Evolutionary conservation across 176 grass and related monocot species (phyloP).

Genomic region (Dactylis glomerata): DNA sequence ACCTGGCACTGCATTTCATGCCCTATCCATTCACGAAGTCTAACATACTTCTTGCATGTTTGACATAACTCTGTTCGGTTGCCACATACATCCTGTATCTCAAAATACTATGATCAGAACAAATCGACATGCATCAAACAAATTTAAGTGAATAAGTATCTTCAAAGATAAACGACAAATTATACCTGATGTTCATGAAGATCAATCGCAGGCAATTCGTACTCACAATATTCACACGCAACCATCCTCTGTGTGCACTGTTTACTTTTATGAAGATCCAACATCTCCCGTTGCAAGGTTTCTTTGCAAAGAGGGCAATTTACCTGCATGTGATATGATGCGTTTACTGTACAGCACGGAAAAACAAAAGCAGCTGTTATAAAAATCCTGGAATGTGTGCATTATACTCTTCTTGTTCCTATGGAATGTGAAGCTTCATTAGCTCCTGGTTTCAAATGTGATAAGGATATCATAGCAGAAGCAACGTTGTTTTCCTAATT

Average conservation of each 20-base stretch:
- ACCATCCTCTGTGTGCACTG: constrained; percentile 74
- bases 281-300: constrained; percentile 55
- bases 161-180: constrained; percentile 15
- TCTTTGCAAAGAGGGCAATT: constrained; percentile 76
- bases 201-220: constrained; percentile 82
- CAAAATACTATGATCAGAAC: constrained; percentile 20
- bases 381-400: background rate
- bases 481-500: background rate
- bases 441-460: constrained; percentile 10
- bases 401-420: constrained; percentile 17
- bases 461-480: background rate
- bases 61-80: constrained; percentile 88
- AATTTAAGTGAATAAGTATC: background rate
- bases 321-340: constrained; percentile 49
- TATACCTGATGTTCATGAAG: constrained; percentile 81
- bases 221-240: constrained; percentile 90
- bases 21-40: constrained; percentile 63
- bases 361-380: background rate
- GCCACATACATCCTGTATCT: constrained; percentile 87
- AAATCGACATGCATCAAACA: background rate
- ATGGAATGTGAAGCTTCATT: background rate
- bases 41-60: constrained; percentile 77
- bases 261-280: constrained; percentile 76
- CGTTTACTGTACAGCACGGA: constrained; percentile 7
- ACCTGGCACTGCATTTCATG: constrained; percentile 67